Evolutionary conservation across 2,329 filamentous ascomycete genomes (phyloP), one percentile per base, ranked within the genome.

Genomic region (Colletotrichum kahawae): DNA sequence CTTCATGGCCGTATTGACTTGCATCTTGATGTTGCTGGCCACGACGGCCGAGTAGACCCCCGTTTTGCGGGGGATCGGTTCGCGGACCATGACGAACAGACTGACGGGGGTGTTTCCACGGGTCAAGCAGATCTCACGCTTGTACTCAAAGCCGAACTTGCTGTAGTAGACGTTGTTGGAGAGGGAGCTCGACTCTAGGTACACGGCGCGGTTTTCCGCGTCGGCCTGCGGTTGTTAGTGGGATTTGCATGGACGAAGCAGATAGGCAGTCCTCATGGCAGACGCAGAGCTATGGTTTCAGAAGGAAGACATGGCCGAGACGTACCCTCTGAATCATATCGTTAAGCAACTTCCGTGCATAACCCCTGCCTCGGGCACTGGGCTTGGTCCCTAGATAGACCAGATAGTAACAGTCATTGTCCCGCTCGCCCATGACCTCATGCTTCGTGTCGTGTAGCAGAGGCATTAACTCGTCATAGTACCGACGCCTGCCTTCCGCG

Each of bases 321-420:
- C 87, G 76, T 84, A 93, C 92, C 87, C 88, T 88, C 59, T 84
- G 85, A 67, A 93, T 92, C 84, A 95, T 92, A 81, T 94, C 88
- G 82, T 92, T 88, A 77, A 97, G 91, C 77, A 96, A 88, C 84
- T 91, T 93, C 78, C 89, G 89, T 18, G 92, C 94, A 82, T 95
- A 95, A 13, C 95, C 95, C 79, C 92, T 92, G 63, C 94, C 91
- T 76, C 93, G 91, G 6, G 92, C 91, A 76, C 87, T 88, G 38
- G 93, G 92, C 82, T 92, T 93, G 66, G 94, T 95, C 77, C 95
- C 95, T 76, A 97, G 88, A 83, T 96, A 97, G 63, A 95, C 94
- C 70, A 97, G 91, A 83, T 97, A 97, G 89, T 94, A 97, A 81
- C 90, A 92, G 76, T 93, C 88, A 78, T 87, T 83, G 81, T 95